Percentiles rank a stretch among this genome's conserved stretches.
phyloP scores from a whole-genome alignment of 306 rosid species.

The Cotoneaster glaucophyllus region DNA sequence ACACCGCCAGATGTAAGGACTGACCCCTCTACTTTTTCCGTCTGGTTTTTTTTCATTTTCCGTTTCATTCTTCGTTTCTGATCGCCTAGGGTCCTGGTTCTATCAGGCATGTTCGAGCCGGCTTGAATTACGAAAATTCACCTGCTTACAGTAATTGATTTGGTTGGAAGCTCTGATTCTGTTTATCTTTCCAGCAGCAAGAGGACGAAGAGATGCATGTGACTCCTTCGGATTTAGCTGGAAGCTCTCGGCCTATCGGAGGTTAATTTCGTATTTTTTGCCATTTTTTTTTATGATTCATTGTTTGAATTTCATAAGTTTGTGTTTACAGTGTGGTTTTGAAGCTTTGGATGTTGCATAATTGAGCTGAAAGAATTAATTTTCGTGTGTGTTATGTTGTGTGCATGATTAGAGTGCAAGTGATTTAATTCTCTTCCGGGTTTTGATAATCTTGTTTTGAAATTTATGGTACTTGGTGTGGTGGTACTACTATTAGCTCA shows the following conservation, averaged over 20 bases:
- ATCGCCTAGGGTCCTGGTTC: constrained; percentile 19
- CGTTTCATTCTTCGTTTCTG: constrained; percentile 10
- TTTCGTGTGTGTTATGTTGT: background rate
- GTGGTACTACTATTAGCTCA: constrained; percentile 16
- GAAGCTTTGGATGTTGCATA: constrained; percentile 5
- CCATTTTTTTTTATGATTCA: background rate
- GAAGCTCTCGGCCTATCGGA: constrained; percentile 57
- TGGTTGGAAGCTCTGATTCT: constrained; percentile 33
- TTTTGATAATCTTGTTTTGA: constrained; percentile 10
- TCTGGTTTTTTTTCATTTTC: background rate
- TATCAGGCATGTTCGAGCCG: constrained; percentile 9
- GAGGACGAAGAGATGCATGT: constrained; percentile 54
- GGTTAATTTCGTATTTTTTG: constrained; percentile 13
- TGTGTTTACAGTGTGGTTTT: background rate
- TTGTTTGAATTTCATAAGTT: constrained; percentile 3
- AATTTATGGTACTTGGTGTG: constrained; percentile 9
- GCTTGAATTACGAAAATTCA: constrained; percentile 14
- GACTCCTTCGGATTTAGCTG: constrained; percentile 44
- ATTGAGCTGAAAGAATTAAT: constrained; percentile 11
- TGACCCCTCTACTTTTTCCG: background rate
- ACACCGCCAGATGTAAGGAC: constrained; percentile 39
- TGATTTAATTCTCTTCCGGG: background rate
- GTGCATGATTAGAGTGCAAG: background rate
- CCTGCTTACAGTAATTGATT: background rate
- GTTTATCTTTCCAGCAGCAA: constrained; percentile 32